A percentile compares a stretch with the other conserved stretches of the same genome.
Evolutionary conservation across 2,329 filamentous ascomycete species (phyloP).

Genomic region (Cladosporium velox): DNA sequence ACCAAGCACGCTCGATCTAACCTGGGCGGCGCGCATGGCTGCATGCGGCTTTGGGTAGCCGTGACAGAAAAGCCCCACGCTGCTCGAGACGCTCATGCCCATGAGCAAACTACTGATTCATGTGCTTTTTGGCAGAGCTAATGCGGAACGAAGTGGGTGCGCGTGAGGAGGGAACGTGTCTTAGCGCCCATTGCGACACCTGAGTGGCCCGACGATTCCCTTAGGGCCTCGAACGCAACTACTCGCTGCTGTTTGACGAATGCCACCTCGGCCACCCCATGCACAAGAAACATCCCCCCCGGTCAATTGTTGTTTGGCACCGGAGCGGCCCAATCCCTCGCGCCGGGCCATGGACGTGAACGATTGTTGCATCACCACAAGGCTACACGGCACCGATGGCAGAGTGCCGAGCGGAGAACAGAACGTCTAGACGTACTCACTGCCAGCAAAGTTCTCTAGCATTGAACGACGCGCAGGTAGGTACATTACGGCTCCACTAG

Average conservation of each 20-base stretch:
- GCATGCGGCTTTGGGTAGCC: conserved; percentile 17
- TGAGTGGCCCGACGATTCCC: not conserved
- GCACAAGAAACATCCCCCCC: conserved; percentile 1
- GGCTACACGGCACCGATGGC: conserved; percentile 9
- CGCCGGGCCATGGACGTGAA: conserved; percentile 18
- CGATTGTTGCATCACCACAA: conserved; percentile 16
- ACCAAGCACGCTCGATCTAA: conserved; percentile 1
- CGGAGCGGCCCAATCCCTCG: conserved; percentile 22
- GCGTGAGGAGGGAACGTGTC: conserved; percentile 14
- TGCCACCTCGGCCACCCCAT: not conserved
- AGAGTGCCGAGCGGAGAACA: conserved; percentile 13
- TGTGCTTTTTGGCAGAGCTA: conserved; percentile 11
- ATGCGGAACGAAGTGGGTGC: conserved; percentile 16
- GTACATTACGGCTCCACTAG: conserved; percentile 4
- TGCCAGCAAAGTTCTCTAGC: conserved; percentile 3
- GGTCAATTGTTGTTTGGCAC: conserved; percentile 12
- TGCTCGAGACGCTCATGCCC: conserved; percentile 9
- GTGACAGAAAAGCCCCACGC: conserved; percentile 14
- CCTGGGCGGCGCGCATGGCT: conserved; percentile 11
- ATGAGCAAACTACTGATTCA: conserved; percentile 16
- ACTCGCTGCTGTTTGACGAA: not conserved
- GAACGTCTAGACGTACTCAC: conserved; percentile 5
- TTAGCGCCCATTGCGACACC: not conserved
- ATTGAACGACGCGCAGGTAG: not conserved
- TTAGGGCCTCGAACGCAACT: not conserved